A percentile compares a stretch with the other conserved stretches of the same genome.
Conservation (phyloP, 2,329 filamentous ascomycete genomes). For the Sporothrix globosa region DNA sequence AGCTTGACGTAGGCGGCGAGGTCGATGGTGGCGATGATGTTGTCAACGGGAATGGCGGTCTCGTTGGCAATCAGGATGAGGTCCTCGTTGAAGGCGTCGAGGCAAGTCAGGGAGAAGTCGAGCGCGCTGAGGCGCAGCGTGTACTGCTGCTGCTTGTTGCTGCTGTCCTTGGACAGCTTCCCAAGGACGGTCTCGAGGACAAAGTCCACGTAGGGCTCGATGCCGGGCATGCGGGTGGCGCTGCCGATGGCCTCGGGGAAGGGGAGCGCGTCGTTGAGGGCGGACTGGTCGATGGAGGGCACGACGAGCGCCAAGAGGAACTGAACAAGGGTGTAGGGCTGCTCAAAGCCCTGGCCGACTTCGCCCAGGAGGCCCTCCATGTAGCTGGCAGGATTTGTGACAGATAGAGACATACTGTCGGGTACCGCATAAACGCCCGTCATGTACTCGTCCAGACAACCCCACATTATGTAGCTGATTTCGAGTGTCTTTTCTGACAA, state of each 20-base stretch:
- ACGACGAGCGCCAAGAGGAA: constrained; percentile 73
- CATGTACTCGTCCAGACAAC: constrained; percentile 76
- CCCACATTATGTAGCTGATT: constrained; percentile 77
- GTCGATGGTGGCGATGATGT: constrained; percentile 72
- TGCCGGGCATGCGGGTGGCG: constrained; percentile 74
- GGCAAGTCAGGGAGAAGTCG: constrained; percentile 76
- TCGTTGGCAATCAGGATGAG: constrained; percentile 83
- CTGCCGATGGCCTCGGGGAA: constrained; percentile 86
- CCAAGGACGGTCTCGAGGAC: constrained; percentile 78
- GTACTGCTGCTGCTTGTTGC: constrained; percentile 67
- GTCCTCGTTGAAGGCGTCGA: constrained; percentile 91
- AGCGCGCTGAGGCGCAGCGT: constrained; percentile 79
- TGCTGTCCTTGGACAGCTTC: constrained; percentile 54
- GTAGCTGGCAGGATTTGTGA: constrained; percentile 41
- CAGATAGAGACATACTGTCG: constrained; percentile 42
- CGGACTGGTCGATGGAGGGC: constrained; percentile 63
- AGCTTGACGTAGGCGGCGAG: constrained; percentile 79
- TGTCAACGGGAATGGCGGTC: constrained; percentile 74
- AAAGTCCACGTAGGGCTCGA: constrained; percentile 92
- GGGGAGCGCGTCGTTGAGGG: constrained; percentile 73
- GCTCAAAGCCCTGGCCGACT: constrained; percentile 78
- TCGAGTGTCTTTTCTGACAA: constrained; percentile 71
- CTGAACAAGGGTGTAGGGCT: constrained; percentile 80
- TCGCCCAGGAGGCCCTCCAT: constrained; percentile 72
- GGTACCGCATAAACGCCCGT: constrained; percentile 57